Evolutionary conservation across 768 basidiomycete species (phyloP).

Genomic region (Boletus rubroflammeus): DNA sequence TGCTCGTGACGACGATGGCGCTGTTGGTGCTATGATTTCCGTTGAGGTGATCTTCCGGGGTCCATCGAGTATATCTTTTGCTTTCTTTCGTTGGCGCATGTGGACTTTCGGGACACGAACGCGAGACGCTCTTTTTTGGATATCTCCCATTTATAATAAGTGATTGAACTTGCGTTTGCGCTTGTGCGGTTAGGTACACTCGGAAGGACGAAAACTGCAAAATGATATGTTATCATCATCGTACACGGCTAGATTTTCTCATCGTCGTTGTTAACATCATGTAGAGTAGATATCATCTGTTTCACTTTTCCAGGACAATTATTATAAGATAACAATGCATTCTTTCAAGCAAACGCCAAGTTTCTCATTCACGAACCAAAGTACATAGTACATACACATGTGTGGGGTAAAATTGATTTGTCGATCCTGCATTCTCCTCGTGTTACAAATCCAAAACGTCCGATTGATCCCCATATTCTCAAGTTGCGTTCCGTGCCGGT

Average conservation of each 20-base stretch:
- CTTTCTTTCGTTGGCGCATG: not conserved
- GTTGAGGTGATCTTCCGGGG: too few relatives aligned
- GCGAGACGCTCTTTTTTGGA: not conserved
- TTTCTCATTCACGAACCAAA: not conserved
- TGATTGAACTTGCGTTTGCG: not conserved
- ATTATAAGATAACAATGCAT: too few relatives aligned
- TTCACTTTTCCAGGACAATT: too few relatives aligned
- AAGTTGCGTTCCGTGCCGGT: not conserved
- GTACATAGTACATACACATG: constrained; percentile 5
- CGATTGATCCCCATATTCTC: not conserved
- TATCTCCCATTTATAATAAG: not conserved
- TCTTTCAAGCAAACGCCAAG: too few relatives aligned
- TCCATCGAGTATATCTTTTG: not conserved
- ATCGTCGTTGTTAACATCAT: too few relatives aligned
- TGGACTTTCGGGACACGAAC: not conserved
- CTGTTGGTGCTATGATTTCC: constrained; percentile 3
- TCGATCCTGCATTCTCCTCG: not conserved
- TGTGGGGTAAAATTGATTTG: not conserved
- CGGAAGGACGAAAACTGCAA: not conserved
- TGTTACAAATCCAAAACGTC: constrained; percentile 10
- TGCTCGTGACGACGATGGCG: not conserved
- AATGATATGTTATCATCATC: not conserved
- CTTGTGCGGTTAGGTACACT: not conserved
- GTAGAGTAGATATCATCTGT: not conserved
- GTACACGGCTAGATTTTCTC: not conserved